phyloP scores from a whole-genome alignment of 352 stramenopile genomes.

The Saprolegnia parasitica region DNA sequence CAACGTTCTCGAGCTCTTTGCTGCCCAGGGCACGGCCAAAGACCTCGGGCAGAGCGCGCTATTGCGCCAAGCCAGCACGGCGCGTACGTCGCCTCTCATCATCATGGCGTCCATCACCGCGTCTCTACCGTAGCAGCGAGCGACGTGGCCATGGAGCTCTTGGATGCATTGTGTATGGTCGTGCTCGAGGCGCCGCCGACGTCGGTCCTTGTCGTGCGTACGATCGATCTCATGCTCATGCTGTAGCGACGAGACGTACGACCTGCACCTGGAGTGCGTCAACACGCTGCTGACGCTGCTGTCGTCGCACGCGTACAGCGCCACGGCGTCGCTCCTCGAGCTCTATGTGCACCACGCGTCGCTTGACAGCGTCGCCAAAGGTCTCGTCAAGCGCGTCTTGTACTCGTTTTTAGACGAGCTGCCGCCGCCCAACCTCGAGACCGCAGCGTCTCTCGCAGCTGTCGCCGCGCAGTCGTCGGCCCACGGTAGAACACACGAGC shows the following conservation, averaged over 20 bases:
- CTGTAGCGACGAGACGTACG: constrained; percentile 46
- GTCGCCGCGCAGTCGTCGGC: constrained; percentile 33
- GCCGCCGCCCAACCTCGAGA: constrained; percentile 57
- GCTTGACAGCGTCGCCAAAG: constrained; percentile 36
- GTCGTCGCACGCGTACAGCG: constrained; percentile 54
- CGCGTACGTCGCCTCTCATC: neutral
- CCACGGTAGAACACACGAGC: constrained; percentile 32
- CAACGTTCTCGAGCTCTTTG: constrained; percentile 43
- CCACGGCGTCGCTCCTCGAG: constrained; percentile 55
- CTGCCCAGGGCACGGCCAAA: constrained; percentile 21
- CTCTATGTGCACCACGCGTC: constrained; percentile 47
- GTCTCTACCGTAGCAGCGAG: constrained; percentile 36
- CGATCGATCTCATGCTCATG: neutral
- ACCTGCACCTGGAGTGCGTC: constrained; percentile 70
- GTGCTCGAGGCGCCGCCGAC: constrained; percentile 58
- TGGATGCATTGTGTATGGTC: constrained; percentile 54
- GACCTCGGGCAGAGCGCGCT: constrained; percentile 4
- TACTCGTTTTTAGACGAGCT: constrained; percentile 56
- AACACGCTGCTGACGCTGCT: constrained; percentile 69
- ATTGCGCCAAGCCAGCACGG: constrained; percentile 12
- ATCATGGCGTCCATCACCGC: neutral
- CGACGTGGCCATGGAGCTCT: constrained; percentile 58
- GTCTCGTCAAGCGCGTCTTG: constrained; percentile 53
- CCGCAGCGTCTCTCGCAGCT: constrained; percentile 50
- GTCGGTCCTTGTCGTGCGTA: constrained; percentile 39